phyloP scores from a whole-genome alignment of 169 alveolate genomes.

The Eimeria tenella region DNA sequence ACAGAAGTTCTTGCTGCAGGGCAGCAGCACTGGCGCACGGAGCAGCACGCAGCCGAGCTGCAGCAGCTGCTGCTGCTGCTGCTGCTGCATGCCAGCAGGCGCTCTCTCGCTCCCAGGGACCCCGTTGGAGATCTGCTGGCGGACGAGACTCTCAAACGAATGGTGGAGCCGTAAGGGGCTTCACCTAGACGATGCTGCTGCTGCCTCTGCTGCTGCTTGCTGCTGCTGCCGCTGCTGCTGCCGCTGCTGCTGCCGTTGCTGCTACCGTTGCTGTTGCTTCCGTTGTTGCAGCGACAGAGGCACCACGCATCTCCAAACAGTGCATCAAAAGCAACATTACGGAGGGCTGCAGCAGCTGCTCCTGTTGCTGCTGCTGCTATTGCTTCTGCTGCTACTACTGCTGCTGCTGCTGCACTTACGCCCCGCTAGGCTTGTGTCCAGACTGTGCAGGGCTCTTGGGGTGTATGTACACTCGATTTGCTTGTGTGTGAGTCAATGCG shows the following conservation, averaged over 20 bases:
- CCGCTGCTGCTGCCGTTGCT: not conserved
- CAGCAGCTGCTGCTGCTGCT: constrained; percentile 52
- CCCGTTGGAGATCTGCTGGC: not conserved
- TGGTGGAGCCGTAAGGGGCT: constrained; percentile 20
- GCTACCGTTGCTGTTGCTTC: no score
- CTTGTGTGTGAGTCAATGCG: not conserved
- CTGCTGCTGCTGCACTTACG: not conserved
- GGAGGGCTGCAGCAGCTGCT: not conserved
- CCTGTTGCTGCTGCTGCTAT: constrained; percentile 11
- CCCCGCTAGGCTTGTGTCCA: not conserved
- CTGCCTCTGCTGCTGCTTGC: constrained; percentile 22
- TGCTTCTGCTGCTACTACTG: not conserved
- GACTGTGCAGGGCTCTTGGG: no score
- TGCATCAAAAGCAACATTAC: not conserved
- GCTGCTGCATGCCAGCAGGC: constrained; percentile 53
- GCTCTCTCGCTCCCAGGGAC: constrained; percentile 16
- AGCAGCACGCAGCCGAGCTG: constrained; percentile 42
- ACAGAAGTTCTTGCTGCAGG: not conserved
- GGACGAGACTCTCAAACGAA: not conserved
- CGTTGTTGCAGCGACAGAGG: not conserved
- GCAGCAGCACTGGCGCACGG: constrained; percentile 35
- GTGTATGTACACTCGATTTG: not conserved
- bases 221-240: constrained; percentile 33
- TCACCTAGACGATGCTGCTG: not conserved
- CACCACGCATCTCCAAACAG: no score